Percentiles rank a stretch among this genome's conserved stretches.
Evolutionary conservation across 176 grass and related monocot species (phyloP).

Genomic region (Cocos nucifera): DNA sequence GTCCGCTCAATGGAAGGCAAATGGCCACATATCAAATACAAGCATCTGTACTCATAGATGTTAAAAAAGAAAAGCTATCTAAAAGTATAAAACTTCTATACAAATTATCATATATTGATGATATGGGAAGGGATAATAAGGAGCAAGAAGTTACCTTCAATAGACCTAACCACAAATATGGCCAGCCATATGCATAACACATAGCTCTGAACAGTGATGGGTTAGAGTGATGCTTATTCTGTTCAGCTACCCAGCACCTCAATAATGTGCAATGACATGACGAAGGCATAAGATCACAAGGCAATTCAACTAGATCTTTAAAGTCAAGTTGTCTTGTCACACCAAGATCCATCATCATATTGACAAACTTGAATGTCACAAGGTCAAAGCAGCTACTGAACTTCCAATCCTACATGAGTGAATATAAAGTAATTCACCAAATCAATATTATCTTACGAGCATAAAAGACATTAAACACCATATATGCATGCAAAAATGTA

Average conservation of each 20-base stretch:
- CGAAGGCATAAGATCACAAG: constrained; percentile 53
- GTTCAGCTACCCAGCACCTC: constrained; percentile 62
- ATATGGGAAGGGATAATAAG: not conserved
- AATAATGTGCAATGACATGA: constrained; percentile 49
- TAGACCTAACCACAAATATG: constrained; percentile 63
- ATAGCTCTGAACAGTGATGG: constrained; percentile 73
- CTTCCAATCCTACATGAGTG: constrained; percentile 31
- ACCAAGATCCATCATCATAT: constrained; percentile 69
- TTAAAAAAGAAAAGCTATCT: too few relatives aligned
- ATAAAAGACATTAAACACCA: too few relatives aligned
- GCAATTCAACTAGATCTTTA: constrained; percentile 71
- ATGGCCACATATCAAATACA: too few relatives aligned
- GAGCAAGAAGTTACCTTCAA: constrained; percentile 48
- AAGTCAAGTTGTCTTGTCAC: constrained; percentile 77
- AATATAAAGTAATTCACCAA: constrained; percentile 1
- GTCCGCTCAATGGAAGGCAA: too few relatives aligned
- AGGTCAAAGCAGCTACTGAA: constrained; percentile 34
- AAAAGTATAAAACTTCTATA: too few relatives aligned
- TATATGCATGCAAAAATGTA: too few relatives aligned
- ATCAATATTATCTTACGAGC: too few relatives aligned
- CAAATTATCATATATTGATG: too few relatives aligned
- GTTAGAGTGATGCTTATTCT: constrained; percentile 31
- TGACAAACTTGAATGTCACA: constrained; percentile 71
- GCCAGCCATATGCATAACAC: constrained; percentile 68
- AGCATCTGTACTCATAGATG: too few relatives aligned